These are phyloP conservation scores for Tetrahymena malaccensis DNA, from an alignment of 73 alveolate genomes.

Conservation along the genomic window DNA sequence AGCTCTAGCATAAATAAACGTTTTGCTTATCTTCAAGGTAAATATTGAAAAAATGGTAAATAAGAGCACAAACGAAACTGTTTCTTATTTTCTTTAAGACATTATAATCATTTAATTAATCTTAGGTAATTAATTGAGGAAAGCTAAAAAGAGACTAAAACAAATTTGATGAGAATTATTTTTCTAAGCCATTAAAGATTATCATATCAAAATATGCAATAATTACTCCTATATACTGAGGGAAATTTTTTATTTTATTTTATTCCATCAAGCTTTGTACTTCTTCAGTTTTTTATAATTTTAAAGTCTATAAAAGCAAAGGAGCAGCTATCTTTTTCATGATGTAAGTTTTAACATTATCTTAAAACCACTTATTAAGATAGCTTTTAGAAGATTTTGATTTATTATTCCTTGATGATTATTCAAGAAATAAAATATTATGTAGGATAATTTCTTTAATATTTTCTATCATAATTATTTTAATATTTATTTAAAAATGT, in stretches of 20 bases:
- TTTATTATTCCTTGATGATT: background rate
- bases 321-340: background rate
- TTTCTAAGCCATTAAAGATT: background rate
- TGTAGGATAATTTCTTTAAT: background rate
- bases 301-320: background rate
- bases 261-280: background rate
- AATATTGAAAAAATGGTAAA: background rate
- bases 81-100: background rate
- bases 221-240: background rate
- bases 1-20: background rate
- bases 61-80: background rate
- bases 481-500: too few species aligned
- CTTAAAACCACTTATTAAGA: background rate
- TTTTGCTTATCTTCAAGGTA: background rate
- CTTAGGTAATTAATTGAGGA: background rate
- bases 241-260: background rate
- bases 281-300: background rate
- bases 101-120: background rate
- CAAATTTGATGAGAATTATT: background rate
- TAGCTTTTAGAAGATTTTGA: background rate
- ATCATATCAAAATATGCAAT: background rate
- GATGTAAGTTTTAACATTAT: background rate
- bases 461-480: too few species aligned
- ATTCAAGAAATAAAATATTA: background rate
- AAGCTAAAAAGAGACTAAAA: background rate